Base-by-base conservation (phyloP, 441 rosid genomes). In the Francoa sonchifolia region DNA sequence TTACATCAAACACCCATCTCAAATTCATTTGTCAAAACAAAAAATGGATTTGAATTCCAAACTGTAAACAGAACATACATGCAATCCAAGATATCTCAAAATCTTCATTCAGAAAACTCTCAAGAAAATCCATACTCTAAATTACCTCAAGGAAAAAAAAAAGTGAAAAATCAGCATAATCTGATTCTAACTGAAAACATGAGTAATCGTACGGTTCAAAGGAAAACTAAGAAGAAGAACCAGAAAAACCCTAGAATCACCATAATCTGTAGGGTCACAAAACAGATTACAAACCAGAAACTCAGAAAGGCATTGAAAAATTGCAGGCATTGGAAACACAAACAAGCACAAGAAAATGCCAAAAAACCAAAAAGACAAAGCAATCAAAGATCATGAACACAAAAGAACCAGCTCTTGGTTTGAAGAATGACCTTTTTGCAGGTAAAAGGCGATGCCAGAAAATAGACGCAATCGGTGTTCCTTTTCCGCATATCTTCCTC, bases 361-460 rank as follows among this genome's bases (percentile, higher is more conserved):
- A n/a, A 5, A 39, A 32, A 8, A 9, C 5, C 19, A 17, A 10
- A 14, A 8, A 18, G 13, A 12, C 0, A 1, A 1, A 6, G 9
- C 9, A n/a, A 9, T 6, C 7, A 1, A 25, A 25, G 17, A 10
- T 32, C 34, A 6, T 13, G 14, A 8, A 33, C 6, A 15, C 1
- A 13, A 10, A 8, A 19, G 2, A 14, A 1, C 1, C 25, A 17
- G 43, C 9, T 18, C 16, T 27, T 11, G 34, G 39, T 34, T 11
- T 15, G 33, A 8, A 8, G 5, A 32, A 19, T 25, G n/a, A 76
- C 80, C 78, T 73, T 77, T 46, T 68, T 71, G 78, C 85, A 77
- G 17, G 78, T 73, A 45, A 77, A 72, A 50, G 85, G 85, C 46
- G 80, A 77, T 17, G 85, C 85, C 31, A 77, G 43, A 61, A 71